Evolutionary conservation across 2,329 filamentous ascomycete species (phyloP).

Genomic region (Neofusicoccum laricinum): DNA sequence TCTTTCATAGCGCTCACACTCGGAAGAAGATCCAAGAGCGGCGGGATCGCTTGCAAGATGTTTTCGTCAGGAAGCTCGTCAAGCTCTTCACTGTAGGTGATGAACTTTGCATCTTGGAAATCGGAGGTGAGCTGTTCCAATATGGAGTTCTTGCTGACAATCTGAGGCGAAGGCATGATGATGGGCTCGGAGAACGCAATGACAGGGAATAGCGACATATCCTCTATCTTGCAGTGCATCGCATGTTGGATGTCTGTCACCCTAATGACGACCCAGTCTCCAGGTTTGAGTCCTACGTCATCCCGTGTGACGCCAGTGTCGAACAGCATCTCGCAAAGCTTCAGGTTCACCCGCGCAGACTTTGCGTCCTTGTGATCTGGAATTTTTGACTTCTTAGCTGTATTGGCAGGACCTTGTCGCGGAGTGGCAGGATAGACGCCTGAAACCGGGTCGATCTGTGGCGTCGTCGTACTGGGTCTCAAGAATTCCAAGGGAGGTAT

Average conservation of each 20-base stretch:
- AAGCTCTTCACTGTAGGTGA: constrained; percentile 56
- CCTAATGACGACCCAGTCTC: constrained; percentile 50
- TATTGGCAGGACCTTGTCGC: no score
- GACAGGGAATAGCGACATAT: not conserved
- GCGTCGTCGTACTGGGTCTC: constrained; percentile 18
- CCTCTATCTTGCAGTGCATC: not conserved
- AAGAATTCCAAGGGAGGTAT: constrained; percentile 40
- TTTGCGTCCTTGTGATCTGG: not conserved
- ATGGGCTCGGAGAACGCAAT: not conserved
- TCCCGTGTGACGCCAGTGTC: constrained; percentile 19
- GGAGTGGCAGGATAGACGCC: no score
- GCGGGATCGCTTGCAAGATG: constrained; percentile 52
- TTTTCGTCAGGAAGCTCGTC: constrained; percentile 47
- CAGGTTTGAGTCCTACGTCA: constrained; percentile 34
- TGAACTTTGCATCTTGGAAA: constrained; percentile 32
- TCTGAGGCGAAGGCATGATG: not conserved
- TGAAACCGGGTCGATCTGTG: no score
- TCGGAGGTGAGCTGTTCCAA: not conserved
- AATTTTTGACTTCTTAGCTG: not conserved
- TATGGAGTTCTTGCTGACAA: not conserved
- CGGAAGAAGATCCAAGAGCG: constrained; percentile 59
- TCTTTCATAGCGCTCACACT: constrained; percentile 56
- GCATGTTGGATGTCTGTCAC: constrained; percentile 23
- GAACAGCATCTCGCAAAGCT: constrained; percentile 42
- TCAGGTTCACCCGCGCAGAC: not conserved